A percentile compares a stretch with the other conserved stretches of the same genome.
These are phyloP conservation scores for Kodamaea plutei DNA, from an alignment of 1,139 yeast genomes.

Conservation along the genomic window DNA sequence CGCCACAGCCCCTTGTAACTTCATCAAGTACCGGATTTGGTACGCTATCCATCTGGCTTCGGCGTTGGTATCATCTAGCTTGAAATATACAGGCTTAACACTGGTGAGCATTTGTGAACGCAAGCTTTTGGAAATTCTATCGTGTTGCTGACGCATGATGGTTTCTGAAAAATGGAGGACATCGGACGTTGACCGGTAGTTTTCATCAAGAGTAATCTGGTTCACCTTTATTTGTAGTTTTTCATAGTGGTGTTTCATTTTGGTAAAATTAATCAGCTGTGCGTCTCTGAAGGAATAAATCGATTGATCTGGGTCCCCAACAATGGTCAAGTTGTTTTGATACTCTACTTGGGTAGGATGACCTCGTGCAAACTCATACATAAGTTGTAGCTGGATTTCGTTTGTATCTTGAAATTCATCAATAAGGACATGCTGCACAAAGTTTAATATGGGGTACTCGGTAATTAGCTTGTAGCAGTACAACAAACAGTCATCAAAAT, in stretches of 20 bases:
- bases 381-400: conserved; percentile 64
- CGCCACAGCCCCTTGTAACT: conserved; percentile 35
- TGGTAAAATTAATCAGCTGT: conserved; percentile 58
- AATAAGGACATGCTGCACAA: conserved; percentile 68
- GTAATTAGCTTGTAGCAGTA: conserved; percentile 50
- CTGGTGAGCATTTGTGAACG: conserved; percentile 40
- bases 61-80: conserved; percentile 33
- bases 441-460: conserved; percentile 40
- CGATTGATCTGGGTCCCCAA: conserved; percentile 96
- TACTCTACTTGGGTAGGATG: conserved; percentile 17
- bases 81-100: conserved; percentile 46
- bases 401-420: conserved; percentile 97
- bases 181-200: conserved; percentile 74
- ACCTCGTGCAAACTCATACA: conserved; percentile 54
- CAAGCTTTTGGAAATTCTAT: conserved; percentile 41
- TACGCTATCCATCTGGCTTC: conserved; percentile 60
- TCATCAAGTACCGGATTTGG: conserved; percentile 47
- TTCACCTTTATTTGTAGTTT: conserved; percentile 15
- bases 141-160: conserved; percentile 59
- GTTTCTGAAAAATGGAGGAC: conserved; percentile 64
- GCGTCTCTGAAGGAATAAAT: conserved; percentile 89
- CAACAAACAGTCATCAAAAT: conserved; percentile 80
- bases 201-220: conserved; percentile 52
- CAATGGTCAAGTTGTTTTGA: conserved; percentile 65
- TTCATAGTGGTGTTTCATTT: conserved; percentile 49